Evolutionary conservation across 257 asterid species (phyloP).

Genomic region (Forsythia suspensa): DNA sequence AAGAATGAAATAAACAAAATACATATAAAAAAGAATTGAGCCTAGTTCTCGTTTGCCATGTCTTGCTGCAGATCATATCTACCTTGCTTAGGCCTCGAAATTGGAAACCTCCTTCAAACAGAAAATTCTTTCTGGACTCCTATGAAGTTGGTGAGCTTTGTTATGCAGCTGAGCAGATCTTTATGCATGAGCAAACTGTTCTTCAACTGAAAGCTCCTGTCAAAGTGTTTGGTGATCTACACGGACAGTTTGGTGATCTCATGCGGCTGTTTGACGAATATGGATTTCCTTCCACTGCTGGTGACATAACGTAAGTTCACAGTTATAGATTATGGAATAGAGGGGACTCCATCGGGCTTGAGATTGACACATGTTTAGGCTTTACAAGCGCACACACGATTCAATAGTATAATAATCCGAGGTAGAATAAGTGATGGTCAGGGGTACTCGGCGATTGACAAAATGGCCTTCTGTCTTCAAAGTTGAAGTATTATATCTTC

Average conservation of each 20-base stretch:
- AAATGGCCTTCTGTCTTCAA: neutral
- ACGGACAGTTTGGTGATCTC: conserved; percentile 98
- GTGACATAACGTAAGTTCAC: conserved; percentile 87
- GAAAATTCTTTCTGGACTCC: conserved; percentile 94
- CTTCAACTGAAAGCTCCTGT: conserved; percentile 98
- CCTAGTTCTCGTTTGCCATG: conserved; percentile 18
- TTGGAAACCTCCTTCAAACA: conserved; percentile 91
- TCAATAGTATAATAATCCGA: neutral
- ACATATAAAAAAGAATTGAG: neutral
- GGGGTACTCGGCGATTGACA: neutral
- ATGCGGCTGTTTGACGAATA: conserved; percentile 99
- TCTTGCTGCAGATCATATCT: conserved; percentile 69
- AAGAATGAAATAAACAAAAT: neutral
- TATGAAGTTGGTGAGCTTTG: conserved; percentile 99
- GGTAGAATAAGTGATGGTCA: neutral
- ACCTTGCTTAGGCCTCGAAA: conserved; percentile 90
- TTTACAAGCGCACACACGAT: neutral
- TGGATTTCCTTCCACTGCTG: conserved; percentile 99
- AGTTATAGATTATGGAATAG: conserved; percentile 18
- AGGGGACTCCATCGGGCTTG: neutral
- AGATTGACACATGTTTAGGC: neutral
- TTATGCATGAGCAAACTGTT: conserved; percentile 95
- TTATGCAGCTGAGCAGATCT: conserved; percentile 97
- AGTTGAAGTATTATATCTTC: neutral
- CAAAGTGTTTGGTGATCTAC: conserved; percentile 98